Evolutionary conservation across 1,284 basidiomycete species (phyloP), one percentile per base, ranked within the genome.

Genomic region (Ustilago esculenta): DNA sequence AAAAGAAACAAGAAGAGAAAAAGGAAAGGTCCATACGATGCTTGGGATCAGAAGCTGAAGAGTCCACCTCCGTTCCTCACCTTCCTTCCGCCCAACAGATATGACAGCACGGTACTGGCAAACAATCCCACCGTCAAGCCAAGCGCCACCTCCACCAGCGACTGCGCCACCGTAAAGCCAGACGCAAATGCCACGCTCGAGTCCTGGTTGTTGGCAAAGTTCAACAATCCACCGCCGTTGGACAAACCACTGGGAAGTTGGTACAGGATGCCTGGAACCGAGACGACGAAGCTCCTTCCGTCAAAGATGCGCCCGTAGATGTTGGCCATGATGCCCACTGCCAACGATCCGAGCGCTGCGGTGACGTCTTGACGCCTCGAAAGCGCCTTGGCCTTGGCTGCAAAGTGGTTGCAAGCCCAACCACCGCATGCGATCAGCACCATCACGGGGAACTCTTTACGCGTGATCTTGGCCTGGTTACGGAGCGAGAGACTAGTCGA

Each of bases 161-260:
- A 64, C 43, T 71, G 58, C 3, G 71, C 71, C 14, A 71, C 68
- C 10, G 57, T 56, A 57, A 74, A 71, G 10, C 68, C 66, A 0
- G 59, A 66, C 17, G 60, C 55, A 25, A 59, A 64, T 9, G 55
- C 59, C 20, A 60, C 34, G 18, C 18, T 54, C 29, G 56, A 60
- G 23, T 66, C 64, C 25, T 21, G 36, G 18, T 57, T 58, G 40
- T 72, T 72, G 43, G 86, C 85, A 77, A 90, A 92, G 66, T 87
- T 88, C 70, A 94, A 85, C n/a, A 94, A 86, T 32, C 92, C 91
- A 23, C 90, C 90, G 33, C 92, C 91, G 29, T 88, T 90, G 6
- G 89, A 88, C n/a, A 94, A 85, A 50, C 92, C 92, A 11, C 90
- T 90, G 0, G 92, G 92, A 1, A 94, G 86, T 83, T 94, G 92